A percentile compares a stretch with the other conserved stretches of the same genome.
Conservation (phyloP, 805 yeast genomes). For the Ogataea nakhonphanomensis region DNA sequence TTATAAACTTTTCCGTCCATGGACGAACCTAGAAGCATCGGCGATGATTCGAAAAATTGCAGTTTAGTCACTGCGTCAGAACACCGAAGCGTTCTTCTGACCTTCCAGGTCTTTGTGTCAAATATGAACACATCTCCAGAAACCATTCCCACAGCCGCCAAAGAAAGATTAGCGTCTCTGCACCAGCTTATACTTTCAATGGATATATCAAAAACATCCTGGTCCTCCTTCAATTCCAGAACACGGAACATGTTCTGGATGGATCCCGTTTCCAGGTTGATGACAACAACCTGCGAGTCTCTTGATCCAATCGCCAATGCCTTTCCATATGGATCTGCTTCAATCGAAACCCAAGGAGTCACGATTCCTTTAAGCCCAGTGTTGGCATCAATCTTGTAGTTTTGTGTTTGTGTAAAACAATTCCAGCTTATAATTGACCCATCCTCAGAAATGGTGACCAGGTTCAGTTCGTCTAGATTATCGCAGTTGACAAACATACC, state of each 20-base stretch:
- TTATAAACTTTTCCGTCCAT: slow-evolving; percentile 84
- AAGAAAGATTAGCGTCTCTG: slow-evolving; percentile 42
- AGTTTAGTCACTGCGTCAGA: slow-evolving; percentile 86
- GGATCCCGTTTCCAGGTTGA: slow-evolving; percentile 72
- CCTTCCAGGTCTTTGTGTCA: slow-evolving; percentile 83
- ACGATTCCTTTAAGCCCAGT: slow-evolving; percentile 64
- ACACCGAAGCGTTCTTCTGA: slow-evolving; percentile 64
- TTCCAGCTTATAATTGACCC: slow-evolving; percentile 88
- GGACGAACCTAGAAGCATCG: slow-evolving; percentile 63
- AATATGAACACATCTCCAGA: slow-evolving; percentile 81
- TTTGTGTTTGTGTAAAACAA: slow-evolving; percentile 68
- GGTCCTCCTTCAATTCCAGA: slow-evolving; percentile 51
- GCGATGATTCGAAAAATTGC: slow-evolving; percentile 53
- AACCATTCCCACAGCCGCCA: slow-evolving; percentile 86
- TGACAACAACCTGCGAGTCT: slow-evolving; percentile 80
- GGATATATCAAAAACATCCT: slow-evolving; percentile 62
- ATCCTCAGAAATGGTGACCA: slow-evolving; percentile 81
- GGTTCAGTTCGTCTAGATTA: slow-evolving; percentile 54
- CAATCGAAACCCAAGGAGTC: slow-evolving; percentile 86
- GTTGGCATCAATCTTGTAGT: slow-evolving; percentile 61
- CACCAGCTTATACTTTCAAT: slow-evolving; percentile 86
- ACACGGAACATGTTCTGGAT: slow-evolving; percentile 65
- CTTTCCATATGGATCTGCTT: slow-evolving; percentile 43
- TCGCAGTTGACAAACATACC: slow-evolving; percentile 69
- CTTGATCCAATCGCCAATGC: slow-evolving; percentile 79